Evolutionary conservation across 2,329 filamentous ascomycete species (phyloP).

Genomic region (Cadophora sp.): DNA sequence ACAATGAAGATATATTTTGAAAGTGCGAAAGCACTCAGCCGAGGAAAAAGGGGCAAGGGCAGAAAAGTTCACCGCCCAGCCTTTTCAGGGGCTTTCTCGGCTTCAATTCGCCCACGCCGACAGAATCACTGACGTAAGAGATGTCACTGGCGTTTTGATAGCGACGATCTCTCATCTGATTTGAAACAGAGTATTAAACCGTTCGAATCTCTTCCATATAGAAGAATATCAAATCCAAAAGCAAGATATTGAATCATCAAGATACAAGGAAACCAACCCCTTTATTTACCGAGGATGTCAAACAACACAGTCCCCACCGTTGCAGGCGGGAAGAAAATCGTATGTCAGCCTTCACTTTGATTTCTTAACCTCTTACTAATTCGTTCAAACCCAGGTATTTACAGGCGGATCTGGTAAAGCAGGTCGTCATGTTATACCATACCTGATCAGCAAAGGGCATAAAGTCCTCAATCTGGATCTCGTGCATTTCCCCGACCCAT

Average conservation of each 20-base stretch:
- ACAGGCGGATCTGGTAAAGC: slow-evolving; percentile 48
- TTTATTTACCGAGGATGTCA: slow-evolving; percentile 25
- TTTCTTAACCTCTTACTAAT: background rate
- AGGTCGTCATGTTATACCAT: slow-evolving; percentile 47
- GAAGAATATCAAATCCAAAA: background rate
- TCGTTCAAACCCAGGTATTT: slow-evolving; percentile 39
- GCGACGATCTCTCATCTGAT: slow-evolving; percentile 1
- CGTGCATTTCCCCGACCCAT: slow-evolving; percentile 41
- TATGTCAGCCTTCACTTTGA: background rate
- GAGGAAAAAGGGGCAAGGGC: background rate
- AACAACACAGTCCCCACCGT: slow-evolving; percentile 30
- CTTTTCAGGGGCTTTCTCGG: background rate
- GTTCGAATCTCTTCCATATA: background rate
- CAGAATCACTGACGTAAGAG: slow-evolving; percentile 22
- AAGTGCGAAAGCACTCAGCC: background rate
- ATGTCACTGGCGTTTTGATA: slow-evolving; percentile 16
- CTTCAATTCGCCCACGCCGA: background rate
- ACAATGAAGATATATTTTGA: slow-evolving; percentile 3
- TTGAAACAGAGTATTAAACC: background rate
- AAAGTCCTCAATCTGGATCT: slow-evolving; percentile 49
- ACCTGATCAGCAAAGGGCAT: slow-evolving; percentile 46
- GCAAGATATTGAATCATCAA: background rate
- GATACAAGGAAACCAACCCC: background rate
- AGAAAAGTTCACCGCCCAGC: slow-evolving; percentile 4
- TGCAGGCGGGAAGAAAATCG: slow-evolving; percentile 31